Conservation (phyloP, 1,284 basidiomycete species). For the Tilletia indica region DNA sequence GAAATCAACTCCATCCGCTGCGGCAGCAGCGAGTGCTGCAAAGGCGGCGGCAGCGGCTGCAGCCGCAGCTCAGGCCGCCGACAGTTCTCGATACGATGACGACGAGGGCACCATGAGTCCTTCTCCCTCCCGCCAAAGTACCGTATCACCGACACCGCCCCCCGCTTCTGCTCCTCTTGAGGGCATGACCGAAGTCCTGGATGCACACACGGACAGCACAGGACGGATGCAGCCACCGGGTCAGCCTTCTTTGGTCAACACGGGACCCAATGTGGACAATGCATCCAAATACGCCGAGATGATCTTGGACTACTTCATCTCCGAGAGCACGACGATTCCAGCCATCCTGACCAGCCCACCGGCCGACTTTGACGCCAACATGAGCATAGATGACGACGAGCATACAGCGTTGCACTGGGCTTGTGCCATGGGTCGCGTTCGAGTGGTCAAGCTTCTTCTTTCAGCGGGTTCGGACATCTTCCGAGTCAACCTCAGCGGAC, state of each 20-base stretch:
- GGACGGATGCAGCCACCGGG: slow-evolving; percentile 11
- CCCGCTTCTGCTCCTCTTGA: slow-evolving; percentile 59
- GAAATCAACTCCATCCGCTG: slow-evolving; percentile 42
- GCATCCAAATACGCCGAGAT: slow-evolving; percentile 75
- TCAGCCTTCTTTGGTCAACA: slow-evolving; percentile 2
- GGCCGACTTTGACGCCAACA: slow-evolving; percentile 88
- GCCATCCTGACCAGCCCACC: slow-evolving; percentile 84
- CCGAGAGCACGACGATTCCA: slow-evolving; percentile 91
- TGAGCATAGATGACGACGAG: slow-evolving; percentile 96
- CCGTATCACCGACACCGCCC: slow-evolving; percentile 82
- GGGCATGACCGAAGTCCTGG: slow-evolving; percentile 31
- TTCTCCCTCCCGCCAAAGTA: slow-evolving; percentile 77
- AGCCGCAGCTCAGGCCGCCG: slow-evolving; percentile 61
- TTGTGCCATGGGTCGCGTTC: slow-evolving; percentile 95
- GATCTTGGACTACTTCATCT: slow-evolving; percentile 98
- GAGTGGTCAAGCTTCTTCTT: slow-evolving; percentile 90
- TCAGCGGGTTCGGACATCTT: slow-evolving; percentile 95
- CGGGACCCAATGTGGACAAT: slow-evolving; percentile 17
- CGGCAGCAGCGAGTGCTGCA: slow-evolving; percentile 29
- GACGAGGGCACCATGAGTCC: slow-evolving; percentile 66
- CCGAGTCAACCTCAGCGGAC: slow-evolving; percentile 92
- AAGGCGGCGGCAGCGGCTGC: slow-evolving; percentile 24
- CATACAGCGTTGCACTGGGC: slow-evolving; percentile 99
- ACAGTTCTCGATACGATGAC: slow-evolving; percentile 59
- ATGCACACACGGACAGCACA: slow-evolving; percentile 20